Conservation (phyloP, 495 filamentous ascomycete species). For the Acidiella bohemica region DNA sequence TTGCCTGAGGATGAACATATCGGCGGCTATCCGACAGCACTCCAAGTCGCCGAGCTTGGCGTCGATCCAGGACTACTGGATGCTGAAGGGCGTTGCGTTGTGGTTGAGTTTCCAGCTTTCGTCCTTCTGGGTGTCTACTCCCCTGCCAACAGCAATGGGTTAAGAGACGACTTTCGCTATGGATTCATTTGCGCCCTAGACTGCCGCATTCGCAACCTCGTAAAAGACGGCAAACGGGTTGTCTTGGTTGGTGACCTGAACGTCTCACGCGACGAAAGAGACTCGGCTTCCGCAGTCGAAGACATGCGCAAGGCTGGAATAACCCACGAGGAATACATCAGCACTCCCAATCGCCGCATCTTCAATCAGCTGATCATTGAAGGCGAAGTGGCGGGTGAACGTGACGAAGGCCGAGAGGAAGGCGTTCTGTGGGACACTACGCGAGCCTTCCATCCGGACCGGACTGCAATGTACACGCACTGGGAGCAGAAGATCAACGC, state of each 20-base stretch:
- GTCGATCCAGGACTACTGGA: slow-evolving; percentile 64
- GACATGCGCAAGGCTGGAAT: slow-evolving; percentile 54
- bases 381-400: slow-evolving; percentile 53
- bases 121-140: slow-evolving; percentile 83
- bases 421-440: slow-evolving; percentile 78
- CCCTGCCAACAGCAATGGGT: slow-evolving; percentile 75
- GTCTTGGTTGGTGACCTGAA: slow-evolving; percentile 84
- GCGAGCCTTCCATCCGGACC: slow-evolving; percentile 62
- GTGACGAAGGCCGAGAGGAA: slow-evolving; percentile 58
- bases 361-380: slow-evolving; percentile 73
- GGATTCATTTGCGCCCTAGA: slow-evolving; percentile 71
- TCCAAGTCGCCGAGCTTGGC: slow-evolving; percentile 46
- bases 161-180: slow-evolving; percentile 69
- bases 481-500: slow-evolving; percentile 82
- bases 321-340: slow-evolving; percentile 55
- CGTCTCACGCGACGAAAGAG: slow-evolving; percentile 60
- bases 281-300: slow-evolving; percentile 57
- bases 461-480: slow-evolving; percentile 89
- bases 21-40: slow-evolving; percentile 70
- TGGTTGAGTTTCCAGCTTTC: slow-evolving; percentile 94
- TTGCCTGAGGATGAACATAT: slow-evolving; percentile 69
- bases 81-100: slow-evolving; percentile 79
- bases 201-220: slow-evolving; percentile 67
- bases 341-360: slow-evolving; percentile 58
- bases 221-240: slow-evolving; percentile 66